These are phyloP conservation scores for Beauveria bassiana DNA, from an alignment of 2,329 filamentous ascomycete genomes.

Conservation along the genomic window DNA sequence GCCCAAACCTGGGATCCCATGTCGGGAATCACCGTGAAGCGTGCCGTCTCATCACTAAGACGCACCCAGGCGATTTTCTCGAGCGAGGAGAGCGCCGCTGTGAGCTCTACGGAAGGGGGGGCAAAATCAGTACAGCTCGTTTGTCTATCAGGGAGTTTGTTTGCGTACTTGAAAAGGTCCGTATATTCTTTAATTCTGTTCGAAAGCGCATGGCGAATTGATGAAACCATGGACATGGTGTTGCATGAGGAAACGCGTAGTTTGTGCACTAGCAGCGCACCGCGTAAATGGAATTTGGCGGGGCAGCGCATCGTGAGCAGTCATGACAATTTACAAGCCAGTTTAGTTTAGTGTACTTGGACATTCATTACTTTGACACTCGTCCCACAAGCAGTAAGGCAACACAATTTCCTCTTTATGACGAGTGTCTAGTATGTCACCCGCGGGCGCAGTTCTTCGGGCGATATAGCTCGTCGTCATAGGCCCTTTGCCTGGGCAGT, in stretches of 20 bases:
- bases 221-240: slow-evolving; percentile 17
- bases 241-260: slow-evolving; percentile 1
- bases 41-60: slow-evolving; percentile 76
- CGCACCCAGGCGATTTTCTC: slow-evolving; percentile 88
- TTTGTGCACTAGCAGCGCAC: not conserved
- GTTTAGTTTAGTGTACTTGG: too few species aligned
- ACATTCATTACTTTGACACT: too few species aligned
- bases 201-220: slow-evolving; percentile 53
- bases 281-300: slow-evolving; percentile 2
- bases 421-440: too few species aligned
- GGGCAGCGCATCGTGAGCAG: not conserved
- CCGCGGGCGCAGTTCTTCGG: too few species aligned
- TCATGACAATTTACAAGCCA: too few species aligned
- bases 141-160: accelerated
- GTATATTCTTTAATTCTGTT: slow-evolving; percentile 57
- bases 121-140: not conserved
- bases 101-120: slow-evolving; percentile 37
- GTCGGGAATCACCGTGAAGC: slow-evolving; percentile 93
- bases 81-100: slow-evolving; percentile 54
- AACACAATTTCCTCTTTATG: too few species aligned
- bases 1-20: slow-evolving; percentile 96
- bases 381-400: too few species aligned
- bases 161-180: slow-evolving; percentile 53
- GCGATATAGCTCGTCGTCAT: too few species aligned
- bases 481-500: too few species aligned